Conservation (phyloP, 768 basidiomycete genomes). For the Rhizopogon vesiculosus region DNA sequence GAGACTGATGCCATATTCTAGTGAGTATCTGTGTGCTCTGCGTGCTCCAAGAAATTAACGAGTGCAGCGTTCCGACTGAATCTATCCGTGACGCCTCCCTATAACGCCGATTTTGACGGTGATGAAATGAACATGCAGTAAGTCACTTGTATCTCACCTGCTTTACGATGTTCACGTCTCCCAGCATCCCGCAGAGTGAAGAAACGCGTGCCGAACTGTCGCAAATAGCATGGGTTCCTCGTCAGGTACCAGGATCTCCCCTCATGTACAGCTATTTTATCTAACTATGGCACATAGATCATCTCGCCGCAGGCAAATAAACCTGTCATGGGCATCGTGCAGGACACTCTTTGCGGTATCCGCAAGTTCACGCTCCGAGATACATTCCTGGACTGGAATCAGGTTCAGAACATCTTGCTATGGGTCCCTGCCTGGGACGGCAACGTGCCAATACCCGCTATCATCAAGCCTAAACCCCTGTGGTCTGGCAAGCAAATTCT, state of each 20-base stretch:
- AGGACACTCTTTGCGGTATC: slow-evolving; percentile 96
- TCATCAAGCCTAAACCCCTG: slow-evolving; percentile 93
- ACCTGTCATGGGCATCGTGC: slow-evolving; percentile 99
- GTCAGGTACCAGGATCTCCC: slow-evolving; percentile 56
- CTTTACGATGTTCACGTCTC: slow-evolving; percentile 8
- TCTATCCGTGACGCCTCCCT: slow-evolving; percentile 96
- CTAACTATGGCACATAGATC: slow-evolving; percentile 50
- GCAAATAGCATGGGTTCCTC: slow-evolving; percentile 97
- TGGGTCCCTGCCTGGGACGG: slow-evolving; percentile 99
- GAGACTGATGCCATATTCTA: slow-evolving; percentile 96
- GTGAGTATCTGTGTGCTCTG: slow-evolving; percentile 43
- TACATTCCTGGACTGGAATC: slow-evolving; percentile 91
- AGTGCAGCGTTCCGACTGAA: slow-evolving; percentile 88
- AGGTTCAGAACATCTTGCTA: slow-evolving; percentile 94
- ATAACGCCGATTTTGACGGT: slow-evolving; percentile 99
- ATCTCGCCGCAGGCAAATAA: slow-evolving; percentile 99
- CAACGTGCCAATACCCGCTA: slow-evolving; percentile 83
- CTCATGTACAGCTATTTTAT: background rate
- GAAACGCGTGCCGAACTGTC: slow-evolving; percentile 98
- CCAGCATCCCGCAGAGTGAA: slow-evolving; percentile 93
- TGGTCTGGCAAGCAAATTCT: slow-evolving; percentile 99
- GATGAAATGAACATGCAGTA: slow-evolving; percentile 99
- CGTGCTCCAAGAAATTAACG: background rate
- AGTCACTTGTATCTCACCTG: slow-evolving; percentile 28
- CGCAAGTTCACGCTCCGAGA: slow-evolving; percentile 97